Base-by-base conservation (phyloP, 2,329 filamentous ascomycete genomes). In the Geosmithia morbida region DNA sequence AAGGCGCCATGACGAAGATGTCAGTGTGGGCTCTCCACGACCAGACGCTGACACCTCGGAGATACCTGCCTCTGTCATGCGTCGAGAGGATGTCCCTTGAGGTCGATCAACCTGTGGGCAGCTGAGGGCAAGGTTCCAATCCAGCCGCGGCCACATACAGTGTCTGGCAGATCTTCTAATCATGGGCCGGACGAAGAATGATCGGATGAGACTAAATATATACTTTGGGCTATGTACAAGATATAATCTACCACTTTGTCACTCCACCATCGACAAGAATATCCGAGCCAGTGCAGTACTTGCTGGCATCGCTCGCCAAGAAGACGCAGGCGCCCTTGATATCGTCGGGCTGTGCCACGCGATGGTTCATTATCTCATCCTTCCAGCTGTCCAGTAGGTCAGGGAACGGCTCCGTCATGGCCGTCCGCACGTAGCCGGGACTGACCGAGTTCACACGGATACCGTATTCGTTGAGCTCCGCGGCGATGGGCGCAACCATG, bases 281-380 rank as follows among this genome's bases (percentile, higher is more conserved):
- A 54, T 71, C 68, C 44, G 62, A 63, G 1, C 68, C 69, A 1
- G 67, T 70, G 42, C 60, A 62, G 26, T 62, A 62, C 52, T 53
- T 57, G 52, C 68, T 71, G 1, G 68, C 69, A 52, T 72, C 68
- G 44, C 68, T 68, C 1, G 68, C 69, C 41, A 72, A 51, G 46
- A 71, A 72, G 1, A 72, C 63, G 52, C 67, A 69, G 1, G 65
- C 67, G 11, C 69, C 69, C 54, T 66, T 66, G 29, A 74, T 69
- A 46, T 74, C 70, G 48, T 74, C 67, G 0, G 70, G 70, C 52
- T 69, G 62, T 2, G 68, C 68, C 13, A 73, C 64, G 1, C 67
- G 57, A 6, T 62, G 59, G 33, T 67, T 69, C 67, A 72, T 72
- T 8, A 67, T 66, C 50, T 71, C 68, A 5, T 65, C 60, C 51